Conservation (phyloP, 2,329 filamentous ascomycete species). For the Penicillium sclerotigenum region DNA sequence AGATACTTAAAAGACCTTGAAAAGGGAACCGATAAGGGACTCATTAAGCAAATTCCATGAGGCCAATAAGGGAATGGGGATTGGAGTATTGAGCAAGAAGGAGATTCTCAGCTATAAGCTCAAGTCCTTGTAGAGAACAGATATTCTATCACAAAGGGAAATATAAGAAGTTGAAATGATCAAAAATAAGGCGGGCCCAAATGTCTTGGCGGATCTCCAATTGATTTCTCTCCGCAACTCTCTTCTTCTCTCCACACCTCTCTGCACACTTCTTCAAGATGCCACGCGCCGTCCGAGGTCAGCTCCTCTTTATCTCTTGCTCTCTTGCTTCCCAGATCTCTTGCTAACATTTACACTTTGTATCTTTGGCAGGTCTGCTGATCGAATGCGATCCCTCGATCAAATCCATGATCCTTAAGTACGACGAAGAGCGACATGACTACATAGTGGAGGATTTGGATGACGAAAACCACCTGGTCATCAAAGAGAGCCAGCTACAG, state of each 20-base stretch:
- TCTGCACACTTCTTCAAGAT: constrained; percentile 27
- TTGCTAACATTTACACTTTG: not conserved
- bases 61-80: not conserved
- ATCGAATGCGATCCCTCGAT: constrained; percentile 50
- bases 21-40: too few species aligned
- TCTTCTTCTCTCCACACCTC: not conserved
- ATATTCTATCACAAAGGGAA: not conserved
- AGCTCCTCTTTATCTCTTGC: not conserved
- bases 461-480: constrained; percentile 45
- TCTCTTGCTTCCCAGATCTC: not conserved
- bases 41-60: too few species aligned
- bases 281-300: constrained; percentile 44
- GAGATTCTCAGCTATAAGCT: not conserved
- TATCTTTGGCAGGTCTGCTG: constrained; percentile 37
- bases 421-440: constrained; percentile 47
- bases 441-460: constrained; percentile 50
- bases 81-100: not conserved
- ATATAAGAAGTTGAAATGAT: not conserved
- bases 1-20: too few species aligned
- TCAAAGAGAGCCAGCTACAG: constrained; percentile 47
- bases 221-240: not conserved
- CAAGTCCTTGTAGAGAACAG: not conserved
- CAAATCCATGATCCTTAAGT: constrained; percentile 49
- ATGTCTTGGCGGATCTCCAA: not conserved
- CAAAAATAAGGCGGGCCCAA: constrained; percentile 5